Conservation (phyloP, 1,284 basidiomycete species). For the Malassezia sympodialis region DNA sequence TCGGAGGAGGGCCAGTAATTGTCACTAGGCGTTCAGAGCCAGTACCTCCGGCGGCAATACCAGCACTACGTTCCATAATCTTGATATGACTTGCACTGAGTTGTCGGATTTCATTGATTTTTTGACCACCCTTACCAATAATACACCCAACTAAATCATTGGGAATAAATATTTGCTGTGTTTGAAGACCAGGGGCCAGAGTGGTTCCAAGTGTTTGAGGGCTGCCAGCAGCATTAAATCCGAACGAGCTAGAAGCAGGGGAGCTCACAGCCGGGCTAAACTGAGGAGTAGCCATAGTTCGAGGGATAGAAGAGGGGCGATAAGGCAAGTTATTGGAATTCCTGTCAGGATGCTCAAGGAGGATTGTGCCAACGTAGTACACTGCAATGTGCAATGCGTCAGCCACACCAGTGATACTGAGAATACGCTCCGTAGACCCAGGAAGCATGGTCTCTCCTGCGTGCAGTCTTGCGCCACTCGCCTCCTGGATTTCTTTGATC, state of each 20-base stretch:
- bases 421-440: conserved; percentile 82
- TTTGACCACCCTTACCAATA: conserved; percentile 94
- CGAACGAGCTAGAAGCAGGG: not conserved
- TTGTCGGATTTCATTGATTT: conserved; percentile 97
- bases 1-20: conserved; percentile 64
- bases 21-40: conserved; percentile 51
- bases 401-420: conserved; percentile 96
- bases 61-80: conserved; percentile 76
- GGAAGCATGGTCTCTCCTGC: conserved; percentile 97
- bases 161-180: conserved; percentile 96
- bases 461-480: conserved; percentile 86
- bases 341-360: conserved; percentile 80
- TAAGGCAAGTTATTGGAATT: conserved; percentile 47
- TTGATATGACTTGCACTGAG: conserved; percentile 91
- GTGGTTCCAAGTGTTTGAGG: conserved; percentile 13
- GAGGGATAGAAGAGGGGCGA: conserved; percentile 34
- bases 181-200: conserved; percentile 61
- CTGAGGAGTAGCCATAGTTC: conserved; percentile 11
- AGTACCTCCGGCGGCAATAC: conserved; percentile 45
- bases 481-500: conserved; percentile 99
- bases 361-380: conserved; percentile 94
- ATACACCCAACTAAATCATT: conserved; percentile 96
- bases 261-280: conserved; percentile 1
- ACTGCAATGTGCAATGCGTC: conserved; percentile 99
- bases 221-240: conserved; percentile 16